A percentile compares a stretch with the other conserved stretches of the same genome.
These are phyloP conservation scores for Cryomyces antarcticus DNA, from an alignment of 495 filamentous ascomycete species.

Conservation along the genomic window DNA sequence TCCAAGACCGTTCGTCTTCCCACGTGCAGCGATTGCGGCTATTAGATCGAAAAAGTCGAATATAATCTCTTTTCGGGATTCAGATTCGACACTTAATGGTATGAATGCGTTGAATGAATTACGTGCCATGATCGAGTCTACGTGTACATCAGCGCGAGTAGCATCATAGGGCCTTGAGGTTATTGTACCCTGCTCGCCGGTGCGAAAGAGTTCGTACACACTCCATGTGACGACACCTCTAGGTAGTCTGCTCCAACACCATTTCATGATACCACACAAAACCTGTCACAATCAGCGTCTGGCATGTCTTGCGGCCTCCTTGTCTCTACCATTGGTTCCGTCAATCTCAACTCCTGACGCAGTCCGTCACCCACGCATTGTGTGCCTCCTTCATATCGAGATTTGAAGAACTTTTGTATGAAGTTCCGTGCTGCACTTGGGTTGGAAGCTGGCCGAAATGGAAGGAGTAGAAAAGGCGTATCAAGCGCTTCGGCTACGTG, in stretches of 20 bases:
- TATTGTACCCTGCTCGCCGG: conserved; percentile 69
- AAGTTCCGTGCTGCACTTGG: conserved; percentile 79
- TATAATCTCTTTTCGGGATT: conserved; percentile 70
- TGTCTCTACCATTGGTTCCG: conserved; percentile 66
- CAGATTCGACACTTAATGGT: conserved; percentile 78
- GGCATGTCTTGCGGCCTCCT: conserved; percentile 6
- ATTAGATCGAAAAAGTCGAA: conserved; percentile 94
- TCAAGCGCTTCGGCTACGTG: conserved; percentile 43
- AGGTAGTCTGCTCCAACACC: conserved; percentile 90
- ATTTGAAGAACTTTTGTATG: conserved; percentile 79
- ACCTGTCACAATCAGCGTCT: conserved; percentile 34
- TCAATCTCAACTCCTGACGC: conserved; percentile 73
- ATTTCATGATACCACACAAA: conserved; percentile 84
- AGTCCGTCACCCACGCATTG: conserved; percentile 40
- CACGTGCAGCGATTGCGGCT: conserved; percentile 60
- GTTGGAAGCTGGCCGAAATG: conserved; percentile 83
- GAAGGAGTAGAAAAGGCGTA: conserved; percentile 84
- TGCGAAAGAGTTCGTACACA: conserved; percentile 85
- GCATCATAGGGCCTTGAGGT: background rate
- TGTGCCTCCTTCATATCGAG: conserved; percentile 13
- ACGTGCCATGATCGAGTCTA: conserved; percentile 80
- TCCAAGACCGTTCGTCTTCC: conserved; percentile 81
- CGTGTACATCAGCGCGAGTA: conserved; percentile 2
- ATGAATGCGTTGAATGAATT: conserved; percentile 95
- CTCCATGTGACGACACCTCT: conserved; percentile 95